These are phyloP conservation scores for Podospora bellae-mahoneyi DNA, from an alignment of 495 filamentous ascomycete genomes.

Conservation along the genomic window DNA sequence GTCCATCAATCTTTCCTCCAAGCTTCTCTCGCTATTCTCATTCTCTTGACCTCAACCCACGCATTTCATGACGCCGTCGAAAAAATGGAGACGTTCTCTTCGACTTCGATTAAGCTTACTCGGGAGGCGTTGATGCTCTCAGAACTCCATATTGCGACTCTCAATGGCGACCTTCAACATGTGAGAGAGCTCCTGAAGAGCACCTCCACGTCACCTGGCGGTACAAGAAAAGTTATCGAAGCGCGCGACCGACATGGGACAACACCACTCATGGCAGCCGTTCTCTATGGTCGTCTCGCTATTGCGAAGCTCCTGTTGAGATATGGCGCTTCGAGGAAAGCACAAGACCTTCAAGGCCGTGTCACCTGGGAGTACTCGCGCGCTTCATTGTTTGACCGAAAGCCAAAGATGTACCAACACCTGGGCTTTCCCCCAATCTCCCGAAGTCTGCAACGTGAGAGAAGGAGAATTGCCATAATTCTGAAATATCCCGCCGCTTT, in stretches of 20 bases:
- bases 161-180: neutral
- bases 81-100: neutral
- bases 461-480: neutral
- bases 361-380: neutral
- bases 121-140: neutral
- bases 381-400: neutral
- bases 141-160: slow-evolving; percentile 10
- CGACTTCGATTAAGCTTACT: neutral
- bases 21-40: neutral
- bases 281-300: slow-evolving; percentile 5
- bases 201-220: neutral
- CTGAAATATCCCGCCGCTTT: slow-evolving; percentile 9
- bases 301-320: slow-evolving; percentile 6
- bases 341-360: neutral
- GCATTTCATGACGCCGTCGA: no score
- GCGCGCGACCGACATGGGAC: slow-evolving; percentile 5
- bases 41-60: neutral
- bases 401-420: neutral
- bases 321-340: neutral
- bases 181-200: neutral
- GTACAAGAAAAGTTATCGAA: neutral
- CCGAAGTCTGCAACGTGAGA: neutral
- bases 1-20: neutral
- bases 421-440: neutral
- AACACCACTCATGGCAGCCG: slow-evolving; percentile 15